Evolutionary conservation across 345 rosid genomes (phyloP).

Genomic region (Salix udensis): DNA sequence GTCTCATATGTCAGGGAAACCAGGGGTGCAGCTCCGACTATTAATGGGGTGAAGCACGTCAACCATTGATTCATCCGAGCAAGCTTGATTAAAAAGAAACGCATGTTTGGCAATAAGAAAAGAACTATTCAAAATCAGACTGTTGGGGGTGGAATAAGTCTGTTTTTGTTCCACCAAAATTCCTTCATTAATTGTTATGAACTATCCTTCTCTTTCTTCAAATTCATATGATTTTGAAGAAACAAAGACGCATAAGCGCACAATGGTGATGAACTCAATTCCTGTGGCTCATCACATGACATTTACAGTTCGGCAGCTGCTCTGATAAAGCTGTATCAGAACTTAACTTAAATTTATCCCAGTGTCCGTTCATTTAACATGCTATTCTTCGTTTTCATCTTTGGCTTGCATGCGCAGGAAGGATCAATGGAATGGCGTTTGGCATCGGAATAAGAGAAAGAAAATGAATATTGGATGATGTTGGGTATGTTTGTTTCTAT

Average conservation of each 20-base stretch:
- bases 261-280: background rate
- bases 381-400: background rate
- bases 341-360: background rate
- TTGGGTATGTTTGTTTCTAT: background rate
- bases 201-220: slow-evolving; percentile 44
- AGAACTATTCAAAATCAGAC: background rate
- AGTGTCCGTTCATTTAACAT: background rate
- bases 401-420: background rate
- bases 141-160: slow-evolving; percentile 25
- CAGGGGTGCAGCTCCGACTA: slow-evolving; percentile 55
- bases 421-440: background rate
- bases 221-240: slow-evolving; percentile 48
- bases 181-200: slow-evolving; percentile 19
- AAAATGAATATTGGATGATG: background rate
- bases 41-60: slow-evolving; percentile 50
- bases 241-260: background rate
- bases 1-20: slow-evolving; percentile 59
- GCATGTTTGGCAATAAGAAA: slow-evolving; percentile 23
- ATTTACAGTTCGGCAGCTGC: background rate
- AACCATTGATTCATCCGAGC: slow-evolving; percentile 35
- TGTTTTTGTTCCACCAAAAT: slow-evolving; percentile 28
- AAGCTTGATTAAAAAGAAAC: slow-evolving; percentile 21
- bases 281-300: background rate
- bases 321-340: slow-evolving; percentile 6
- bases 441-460: background rate